phyloP scores from a whole-genome alignment of 73 alveolate species.

The Stentor coeruleus region DNA sequence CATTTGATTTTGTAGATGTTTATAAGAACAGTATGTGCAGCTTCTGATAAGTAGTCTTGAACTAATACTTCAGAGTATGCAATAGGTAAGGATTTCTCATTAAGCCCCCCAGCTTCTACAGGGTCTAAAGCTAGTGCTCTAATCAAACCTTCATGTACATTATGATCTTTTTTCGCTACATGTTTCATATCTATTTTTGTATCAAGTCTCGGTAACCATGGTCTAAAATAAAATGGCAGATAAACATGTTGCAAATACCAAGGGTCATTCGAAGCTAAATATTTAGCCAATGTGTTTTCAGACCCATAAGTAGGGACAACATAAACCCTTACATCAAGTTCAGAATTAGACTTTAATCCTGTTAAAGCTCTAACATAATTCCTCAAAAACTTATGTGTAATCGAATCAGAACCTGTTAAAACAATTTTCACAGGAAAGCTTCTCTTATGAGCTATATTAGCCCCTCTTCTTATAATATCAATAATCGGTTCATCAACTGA shows the following conservation, averaged over 20 bases:
- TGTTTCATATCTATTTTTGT: neutral
- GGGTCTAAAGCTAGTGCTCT: neutral
- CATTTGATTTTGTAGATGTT: neutral
- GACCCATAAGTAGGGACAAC: neutral
- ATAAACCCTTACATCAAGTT: neutral
- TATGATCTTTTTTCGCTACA: neutral
- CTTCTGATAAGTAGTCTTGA: constrained; percentile 9
- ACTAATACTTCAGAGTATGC: neutral
- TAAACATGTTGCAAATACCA: constrained; percentile 6
- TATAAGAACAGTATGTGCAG: neutral
- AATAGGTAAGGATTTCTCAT: neutral
- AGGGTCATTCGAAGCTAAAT: neutral
- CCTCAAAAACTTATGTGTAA: neutral
- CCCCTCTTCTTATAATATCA: neutral
- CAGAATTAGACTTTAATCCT: neutral
- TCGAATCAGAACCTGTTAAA: constrained; percentile 15
- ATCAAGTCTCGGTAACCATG: constrained; percentile 24
- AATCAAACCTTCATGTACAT: neutral
- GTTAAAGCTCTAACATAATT: neutral
- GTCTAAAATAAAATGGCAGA: constrained; percentile 12
- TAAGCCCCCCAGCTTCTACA: constrained; percentile 1
- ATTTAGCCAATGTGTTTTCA: neutral
- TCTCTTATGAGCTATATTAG: neutral
- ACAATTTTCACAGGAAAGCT: neutral
- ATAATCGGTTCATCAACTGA: neutral